These are phyloP conservation scores for Cymbidium sinense DNA, from an alignment of 106 monocot genomes.

Conservation along the genomic window DNA sequence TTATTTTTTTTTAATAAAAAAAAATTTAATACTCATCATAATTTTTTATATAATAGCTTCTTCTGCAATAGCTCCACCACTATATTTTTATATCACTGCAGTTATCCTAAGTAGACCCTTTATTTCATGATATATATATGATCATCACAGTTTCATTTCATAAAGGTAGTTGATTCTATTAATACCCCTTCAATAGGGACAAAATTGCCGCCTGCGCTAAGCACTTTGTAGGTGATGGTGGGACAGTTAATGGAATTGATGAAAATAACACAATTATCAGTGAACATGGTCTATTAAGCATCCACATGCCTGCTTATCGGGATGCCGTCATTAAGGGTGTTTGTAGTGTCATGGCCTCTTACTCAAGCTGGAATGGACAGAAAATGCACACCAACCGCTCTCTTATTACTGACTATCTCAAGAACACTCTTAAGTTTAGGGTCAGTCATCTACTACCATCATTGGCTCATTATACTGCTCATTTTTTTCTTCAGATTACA, in stretches of 20 bases:
- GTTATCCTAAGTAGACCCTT: no score
- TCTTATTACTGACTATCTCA: conserved; percentile 34
- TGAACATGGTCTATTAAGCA: conserved; percentile 20
- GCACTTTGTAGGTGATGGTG: conserved; percentile 42
- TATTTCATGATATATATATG: no score
- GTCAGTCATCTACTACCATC: conserved; percentile 7
- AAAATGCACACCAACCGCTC: conserved; percentile 32
- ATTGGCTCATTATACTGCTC: not conserved
- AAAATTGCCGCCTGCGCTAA: conserved; percentile 30
- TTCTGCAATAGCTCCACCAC: no score
- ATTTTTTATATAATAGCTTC: no score
- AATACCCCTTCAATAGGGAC: conserved; percentile 1
- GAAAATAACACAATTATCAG: conserved; percentile 35
- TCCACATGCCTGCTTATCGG: conserved; percentile 45
- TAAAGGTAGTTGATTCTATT: no score
- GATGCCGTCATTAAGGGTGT: conserved; percentile 28
- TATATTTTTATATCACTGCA: no score
- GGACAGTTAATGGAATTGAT: conserved; percentile 29
- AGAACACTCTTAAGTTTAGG: conserved; percentile 33
- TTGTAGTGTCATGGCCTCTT: conserved; percentile 39
- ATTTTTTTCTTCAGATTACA: not conserved
- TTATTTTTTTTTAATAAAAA: no score
- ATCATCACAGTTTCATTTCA: no score
- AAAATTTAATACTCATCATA: no score
- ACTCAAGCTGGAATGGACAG: conserved; percentile 31